Evolutionary conservation across 495 filamentous ascomycete species (phyloP).

Genomic region (Thozetella sp.): DNA sequence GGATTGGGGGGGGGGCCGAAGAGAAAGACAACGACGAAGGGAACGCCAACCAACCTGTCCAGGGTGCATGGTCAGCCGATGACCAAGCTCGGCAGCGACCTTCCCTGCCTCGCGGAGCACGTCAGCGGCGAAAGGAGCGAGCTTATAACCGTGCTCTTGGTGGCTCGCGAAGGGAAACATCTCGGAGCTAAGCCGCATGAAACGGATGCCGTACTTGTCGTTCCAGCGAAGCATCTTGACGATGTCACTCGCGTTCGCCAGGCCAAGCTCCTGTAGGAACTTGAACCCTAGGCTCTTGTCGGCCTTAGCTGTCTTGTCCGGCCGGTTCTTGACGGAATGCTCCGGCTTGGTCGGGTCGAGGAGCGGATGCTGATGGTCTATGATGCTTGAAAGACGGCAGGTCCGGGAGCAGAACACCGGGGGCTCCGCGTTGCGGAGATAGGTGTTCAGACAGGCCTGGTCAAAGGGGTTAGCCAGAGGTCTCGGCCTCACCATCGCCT

Average conservation of each 20-base stretch:
- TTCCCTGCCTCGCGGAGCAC: slow-evolving; percentile 75
- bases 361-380: slow-evolving; percentile 85
- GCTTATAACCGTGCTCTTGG: slow-evolving; percentile 81
- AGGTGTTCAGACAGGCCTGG: slow-evolving; percentile 89
- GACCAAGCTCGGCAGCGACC: slow-evolving; percentile 78
- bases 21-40: too few relatives aligned
- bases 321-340: slow-evolving; percentile 80
- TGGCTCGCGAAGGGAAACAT: slow-evolving; percentile 98
- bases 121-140: slow-evolving; percentile 83
- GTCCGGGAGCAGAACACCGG: slow-evolving; percentile 91
- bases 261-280: slow-evolving; percentile 76
- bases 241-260: slow-evolving; percentile 83
- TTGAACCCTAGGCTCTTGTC: slow-evolving; percentile 60
- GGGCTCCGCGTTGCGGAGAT: slow-evolving; percentile 82
- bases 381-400: slow-evolving; percentile 86
- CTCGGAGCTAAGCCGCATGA: slow-evolving; percentile 88
- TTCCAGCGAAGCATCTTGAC: slow-evolving; percentile 91
- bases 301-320: slow-evolving; percentile 69
- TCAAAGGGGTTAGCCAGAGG: slow-evolving; percentile 16
- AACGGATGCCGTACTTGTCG: slow-evolving; percentile 88
- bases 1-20: too few relatives aligned
- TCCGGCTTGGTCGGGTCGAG: slow-evolving; percentile 72
- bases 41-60: slow-evolving; percentile 75
- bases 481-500: background rate
- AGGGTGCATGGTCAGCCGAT: slow-evolving; percentile 88